Conservation (phyloP, 2,329 filamentous ascomycete genomes). For the Beauveria pseudobassiana region DNA sequence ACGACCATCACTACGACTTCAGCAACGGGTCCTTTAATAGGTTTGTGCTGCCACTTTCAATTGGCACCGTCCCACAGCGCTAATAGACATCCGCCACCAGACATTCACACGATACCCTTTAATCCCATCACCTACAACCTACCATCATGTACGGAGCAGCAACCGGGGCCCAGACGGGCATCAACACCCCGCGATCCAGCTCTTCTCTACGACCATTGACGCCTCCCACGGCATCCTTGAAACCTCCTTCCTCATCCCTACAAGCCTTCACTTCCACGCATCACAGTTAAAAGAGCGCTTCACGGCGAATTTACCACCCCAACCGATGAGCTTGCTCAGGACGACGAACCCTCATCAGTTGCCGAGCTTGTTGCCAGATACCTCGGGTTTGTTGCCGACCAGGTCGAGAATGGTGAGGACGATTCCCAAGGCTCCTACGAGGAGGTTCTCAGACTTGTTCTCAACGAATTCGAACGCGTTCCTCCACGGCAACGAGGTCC, state of each 20-base stretch:
- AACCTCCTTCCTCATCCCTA: slow-evolving; percentile 91
- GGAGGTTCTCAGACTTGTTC: slow-evolving; percentile 82
- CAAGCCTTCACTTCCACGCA: slow-evolving; percentile 91
- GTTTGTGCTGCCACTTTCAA: slow-evolving; percentile 16
- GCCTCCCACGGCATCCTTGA: slow-evolving; percentile 87
- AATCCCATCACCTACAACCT: slow-evolving; percentile 13
- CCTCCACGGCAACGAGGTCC: slow-evolving; percentile 91
- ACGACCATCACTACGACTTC: background rate
- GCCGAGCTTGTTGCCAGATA: slow-evolving; percentile 89
- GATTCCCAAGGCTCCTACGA: slow-evolving; percentile 81
- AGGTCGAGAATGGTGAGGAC: slow-evolving; percentile 90
- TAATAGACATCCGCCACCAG: slow-evolving; percentile 6
- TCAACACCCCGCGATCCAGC: slow-evolving; percentile 91
- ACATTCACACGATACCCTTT: slow-evolving; percentile 36
- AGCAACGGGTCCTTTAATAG: slow-evolving; percentile 24
- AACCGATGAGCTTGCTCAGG: slow-evolving; percentile 94
- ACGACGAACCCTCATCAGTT: slow-evolving; percentile 97
- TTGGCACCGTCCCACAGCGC: background rate
- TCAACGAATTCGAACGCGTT: slow-evolving; percentile 98
- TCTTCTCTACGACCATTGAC: slow-evolving; percentile 87
- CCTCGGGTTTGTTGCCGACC: slow-evolving; percentile 78
- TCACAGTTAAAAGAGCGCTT: slow-evolving; percentile 91
- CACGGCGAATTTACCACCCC: slow-evolving; percentile 76
- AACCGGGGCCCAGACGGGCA: slow-evolving; percentile 85
- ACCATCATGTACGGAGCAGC: slow-evolving; percentile 75